Evolutionary conservation across 768 basidiomycete genomes (phyloP).

Genomic region (Tricholoma sp.): DNA sequence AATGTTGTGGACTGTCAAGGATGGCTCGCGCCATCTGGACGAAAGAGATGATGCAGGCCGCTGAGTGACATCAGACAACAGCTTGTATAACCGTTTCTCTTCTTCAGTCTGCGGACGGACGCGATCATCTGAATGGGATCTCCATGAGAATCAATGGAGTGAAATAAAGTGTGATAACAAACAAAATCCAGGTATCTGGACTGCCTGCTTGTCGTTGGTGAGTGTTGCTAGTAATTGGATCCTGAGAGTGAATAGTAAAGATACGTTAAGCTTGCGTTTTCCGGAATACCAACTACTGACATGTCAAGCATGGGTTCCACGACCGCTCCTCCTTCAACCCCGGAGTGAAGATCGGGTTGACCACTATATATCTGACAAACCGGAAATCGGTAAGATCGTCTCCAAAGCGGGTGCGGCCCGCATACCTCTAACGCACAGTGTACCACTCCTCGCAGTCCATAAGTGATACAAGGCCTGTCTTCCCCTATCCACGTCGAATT

Average conservation of each 20-base stretch:
- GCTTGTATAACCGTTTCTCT: conserved; percentile 63
- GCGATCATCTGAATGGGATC: conserved; percentile 50
- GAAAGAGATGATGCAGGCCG: conserved; percentile 63
- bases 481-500: conserved; percentile 98
- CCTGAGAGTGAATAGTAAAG: conserved; percentile 34
- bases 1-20: conserved; percentile 83
- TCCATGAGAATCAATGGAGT: background rate
- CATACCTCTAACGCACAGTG: conserved; percentile 75
- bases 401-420: background rate
- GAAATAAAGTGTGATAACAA: conserved; percentile 22
- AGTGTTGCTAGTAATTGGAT: conserved; percentile 73
- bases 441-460: conserved; percentile 90
- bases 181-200: conserved; percentile 84
- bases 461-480: conserved; percentile 88
- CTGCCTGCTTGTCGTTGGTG: conserved; percentile 48
- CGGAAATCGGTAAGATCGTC: background rate
- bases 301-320: conserved; percentile 93
- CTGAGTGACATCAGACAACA: conserved; percentile 64
- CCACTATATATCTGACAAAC: conserved; percentile 57
- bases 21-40: conserved; percentile 86
- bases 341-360: conserved; percentile 85
- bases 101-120: conserved; percentile 65
- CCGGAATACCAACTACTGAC: conserved; percentile 32
- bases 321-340: conserved; percentile 86
- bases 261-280: background rate